These are phyloP conservation scores for Daedalea quercina DNA, from an alignment of 768 basidiomycete genomes.

Conservation along the genomic window DNA sequence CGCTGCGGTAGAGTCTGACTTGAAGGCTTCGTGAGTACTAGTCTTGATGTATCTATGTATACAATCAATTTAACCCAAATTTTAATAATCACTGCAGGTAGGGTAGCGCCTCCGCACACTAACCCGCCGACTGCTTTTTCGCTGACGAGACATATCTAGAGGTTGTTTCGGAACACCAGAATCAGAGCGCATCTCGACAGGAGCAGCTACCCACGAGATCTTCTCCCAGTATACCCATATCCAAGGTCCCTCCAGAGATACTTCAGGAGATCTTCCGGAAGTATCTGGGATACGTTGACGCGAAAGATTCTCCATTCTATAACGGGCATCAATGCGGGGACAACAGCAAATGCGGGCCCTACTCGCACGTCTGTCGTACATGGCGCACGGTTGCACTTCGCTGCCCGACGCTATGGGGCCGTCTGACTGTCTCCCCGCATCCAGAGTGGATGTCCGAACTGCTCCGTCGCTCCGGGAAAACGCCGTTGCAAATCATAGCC, in stretches of 20 bases:
- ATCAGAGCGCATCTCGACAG: too few species aligned
- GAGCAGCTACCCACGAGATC: too few species aligned
- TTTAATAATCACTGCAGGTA: too few species aligned
- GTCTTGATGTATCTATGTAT: too few species aligned
- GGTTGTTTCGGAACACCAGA: too few species aligned
- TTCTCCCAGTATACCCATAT: not conserved
- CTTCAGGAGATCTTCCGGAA: not conserved
- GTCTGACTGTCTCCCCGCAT: not conserved
- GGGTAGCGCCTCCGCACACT: too few species aligned
- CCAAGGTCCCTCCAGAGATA: not conserved
- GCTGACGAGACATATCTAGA: too few species aligned
- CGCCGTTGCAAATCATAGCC: too few species aligned
- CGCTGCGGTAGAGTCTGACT: too few species aligned
- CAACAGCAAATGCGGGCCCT: not conserved
- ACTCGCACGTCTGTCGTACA: not conserved
- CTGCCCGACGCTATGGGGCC: not conserved
- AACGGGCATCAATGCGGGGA: not conserved
- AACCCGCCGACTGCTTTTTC: too few species aligned
- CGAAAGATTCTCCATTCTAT: not conserved
- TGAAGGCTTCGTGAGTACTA: too few species aligned
- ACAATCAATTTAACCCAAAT: too few species aligned
- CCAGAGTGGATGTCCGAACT: not conserved
- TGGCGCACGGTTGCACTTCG: not conserved
- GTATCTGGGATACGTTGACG: not conserved
- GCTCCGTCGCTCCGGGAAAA: not conserved